A percentile compares a stretch with the other conserved stretches of the same genome.
Evolutionary conservation across 768 basidiomycete genomes (phyloP).

Genomic region (Mycena vulgaris): DNA sequence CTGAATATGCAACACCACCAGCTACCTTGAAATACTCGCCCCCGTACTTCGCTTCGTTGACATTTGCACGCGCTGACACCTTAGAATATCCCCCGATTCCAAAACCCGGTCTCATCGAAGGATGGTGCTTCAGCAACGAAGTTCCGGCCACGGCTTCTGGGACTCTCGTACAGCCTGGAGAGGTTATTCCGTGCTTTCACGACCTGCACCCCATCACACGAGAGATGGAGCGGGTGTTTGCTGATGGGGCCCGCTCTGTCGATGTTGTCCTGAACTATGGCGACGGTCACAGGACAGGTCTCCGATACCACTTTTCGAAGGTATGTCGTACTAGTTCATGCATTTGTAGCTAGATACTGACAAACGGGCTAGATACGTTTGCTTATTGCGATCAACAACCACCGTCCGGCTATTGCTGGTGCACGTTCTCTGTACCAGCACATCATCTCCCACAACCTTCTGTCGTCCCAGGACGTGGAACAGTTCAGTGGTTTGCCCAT

Average conservation of each 20-base stretch:
- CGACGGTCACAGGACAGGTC: neutral
- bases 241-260: constrained; percentile 2
- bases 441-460: neutral
- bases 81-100: constrained; percentile 1
- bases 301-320: constrained; percentile 7
- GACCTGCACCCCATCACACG: constrained; percentile 9
- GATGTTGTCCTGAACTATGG: neutral
- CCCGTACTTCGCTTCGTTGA: constrained; percentile 2
- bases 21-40: constrained; percentile 10
- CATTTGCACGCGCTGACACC: neutral
- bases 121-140: constrained; percentile 18
- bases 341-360: neutral
- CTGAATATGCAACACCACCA: constrained; percentile 6
- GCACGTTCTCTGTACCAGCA: neutral
- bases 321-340: neutral
- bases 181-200: constrained; percentile 1
- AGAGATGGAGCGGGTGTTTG: constrained; percentile 4
- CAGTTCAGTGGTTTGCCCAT: neutral
- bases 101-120: neutral
- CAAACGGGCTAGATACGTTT: neutral
- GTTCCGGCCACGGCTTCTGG: neutral
- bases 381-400: constrained; percentile 15
- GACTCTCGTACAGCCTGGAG: constrained; percentile 17
- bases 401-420: neutral
- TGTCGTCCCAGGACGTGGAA: neutral